Conservation (phyloP, 192 early-diverging fungal genomes). For the Coemansia sp. region DNA sequence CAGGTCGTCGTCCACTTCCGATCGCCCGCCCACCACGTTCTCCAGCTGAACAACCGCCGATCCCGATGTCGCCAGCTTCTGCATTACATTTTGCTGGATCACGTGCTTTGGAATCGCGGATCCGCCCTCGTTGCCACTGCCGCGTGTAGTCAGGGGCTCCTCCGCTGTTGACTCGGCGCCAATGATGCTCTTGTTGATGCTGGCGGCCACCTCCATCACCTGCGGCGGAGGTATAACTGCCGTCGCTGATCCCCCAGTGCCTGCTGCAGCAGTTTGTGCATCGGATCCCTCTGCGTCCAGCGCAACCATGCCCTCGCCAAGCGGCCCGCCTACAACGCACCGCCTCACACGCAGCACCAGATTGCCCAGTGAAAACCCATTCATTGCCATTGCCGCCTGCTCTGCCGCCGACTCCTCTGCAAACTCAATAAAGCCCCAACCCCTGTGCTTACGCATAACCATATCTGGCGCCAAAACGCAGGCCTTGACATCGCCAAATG, state of each 20-base stretch:
- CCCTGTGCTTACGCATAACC: conserved; percentile 67
- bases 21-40: conserved; percentile 67
- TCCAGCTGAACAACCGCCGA: conserved; percentile 63
- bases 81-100: conserved; percentile 53
- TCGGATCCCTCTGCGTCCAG: conserved; percentile 56
- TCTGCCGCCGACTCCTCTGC: conserved; percentile 59
- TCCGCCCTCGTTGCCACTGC: background rate
- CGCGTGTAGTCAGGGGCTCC: background rate
- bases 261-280: conserved; percentile 13
- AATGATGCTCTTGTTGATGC: conserved; percentile 37
- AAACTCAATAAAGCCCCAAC: conserved; percentile 87
- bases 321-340: conserved; percentile 73
- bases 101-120: conserved; percentile 9
- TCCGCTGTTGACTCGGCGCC: conserved; percentile 4
- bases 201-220: conserved; percentile 38
- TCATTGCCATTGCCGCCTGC: conserved; percentile 67
- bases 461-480: conserved; percentile 72
- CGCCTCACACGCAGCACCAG: conserved; percentile 64
- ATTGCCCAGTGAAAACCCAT: conserved; percentile 76
- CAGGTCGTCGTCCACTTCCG: conserved; percentile 78
- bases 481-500: conserved; percentile 74
- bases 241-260: background rate
- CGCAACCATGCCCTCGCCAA: conserved; percentile 77
- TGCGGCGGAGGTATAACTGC: conserved; percentile 35
- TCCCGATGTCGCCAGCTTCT: conserved; percentile 1